Evolutionary conservation across 441 rosid species (phyloP).

Genomic region (Corymbia citriodora): DNA sequence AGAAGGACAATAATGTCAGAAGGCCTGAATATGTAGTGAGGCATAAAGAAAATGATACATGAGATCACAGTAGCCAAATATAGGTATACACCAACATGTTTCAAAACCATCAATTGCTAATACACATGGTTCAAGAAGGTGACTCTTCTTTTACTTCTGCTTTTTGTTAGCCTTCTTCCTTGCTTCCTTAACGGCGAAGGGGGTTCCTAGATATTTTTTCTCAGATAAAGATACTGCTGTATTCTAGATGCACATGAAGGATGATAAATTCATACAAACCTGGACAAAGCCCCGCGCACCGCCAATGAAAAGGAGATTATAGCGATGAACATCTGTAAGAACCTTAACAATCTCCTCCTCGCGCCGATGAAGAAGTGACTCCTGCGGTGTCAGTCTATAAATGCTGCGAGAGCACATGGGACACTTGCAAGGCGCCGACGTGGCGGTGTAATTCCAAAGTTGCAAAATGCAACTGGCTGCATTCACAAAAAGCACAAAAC

Average conservation of each 20-base stretch:
- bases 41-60: not conserved
- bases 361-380: conserved; percentile 29
- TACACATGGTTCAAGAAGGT: not conserved
- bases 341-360: conserved; percentile 49
- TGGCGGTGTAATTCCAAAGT: conserved; percentile 74
- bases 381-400: conserved; percentile 46
- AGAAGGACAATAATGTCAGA: conserved; percentile 3
- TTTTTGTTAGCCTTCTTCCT: not conserved
- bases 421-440: conserved; percentile 74
- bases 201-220: not conserved
- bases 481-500: not conserved
- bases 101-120: not conserved
- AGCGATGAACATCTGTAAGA: conserved; percentile 46
- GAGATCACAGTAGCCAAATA: not conserved
- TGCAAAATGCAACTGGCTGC: conserved; percentile 74
- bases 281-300: conserved; percentile 53
- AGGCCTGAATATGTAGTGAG: not conserved
- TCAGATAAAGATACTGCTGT: not conserved
- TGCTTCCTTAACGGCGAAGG: not conserved
- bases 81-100: not conserved
- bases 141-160: not conserved
- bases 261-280: conserved; percentile 24
- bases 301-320: conserved; percentile 68
- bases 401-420: conserved; percentile 72
- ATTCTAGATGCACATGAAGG: not conserved